Percentiles rank a stretch among this genome's conserved stretches.
Evolutionary conservation across 768 basidiomycete species (phyloP).

Genomic region (Tulasnella sp.): DNA sequence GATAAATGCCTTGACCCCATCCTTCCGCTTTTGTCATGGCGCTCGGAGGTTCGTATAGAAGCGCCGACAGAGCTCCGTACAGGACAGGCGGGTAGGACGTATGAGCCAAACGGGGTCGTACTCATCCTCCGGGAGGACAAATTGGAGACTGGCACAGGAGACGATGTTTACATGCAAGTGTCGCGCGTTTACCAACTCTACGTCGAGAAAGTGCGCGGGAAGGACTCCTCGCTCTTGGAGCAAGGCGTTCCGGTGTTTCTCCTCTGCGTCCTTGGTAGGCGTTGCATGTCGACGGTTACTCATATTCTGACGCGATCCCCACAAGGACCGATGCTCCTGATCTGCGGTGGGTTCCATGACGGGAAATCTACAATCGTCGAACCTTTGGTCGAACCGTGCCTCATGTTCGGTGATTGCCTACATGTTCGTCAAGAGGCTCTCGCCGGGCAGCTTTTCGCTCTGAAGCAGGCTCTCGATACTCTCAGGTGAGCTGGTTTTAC

Average conservation of each 20-base stretch:
- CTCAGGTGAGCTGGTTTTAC: no score
- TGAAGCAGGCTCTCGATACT: not conserved
- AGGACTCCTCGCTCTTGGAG: not conserved
- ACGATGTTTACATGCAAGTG: conserved; percentile 12
- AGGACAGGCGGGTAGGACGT: not conserved
- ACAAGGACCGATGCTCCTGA: not conserved
- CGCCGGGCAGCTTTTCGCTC: conserved; percentile 1
- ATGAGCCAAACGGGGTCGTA: not conserved
- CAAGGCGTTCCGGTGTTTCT: conserved; percentile 4
- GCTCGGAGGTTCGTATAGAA: not conserved
- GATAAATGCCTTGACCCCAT: not conserved
- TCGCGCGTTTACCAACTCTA: not conserved
- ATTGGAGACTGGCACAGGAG: not conserved
- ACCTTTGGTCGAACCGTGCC: conserved; percentile 2
- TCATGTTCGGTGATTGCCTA: not conserved
- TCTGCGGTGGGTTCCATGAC: conserved; percentile 11
- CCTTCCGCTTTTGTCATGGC: not conserved
- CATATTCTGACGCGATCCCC: not conserved
- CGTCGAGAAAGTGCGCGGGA: not conserved
- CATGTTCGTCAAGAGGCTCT: not conserved
- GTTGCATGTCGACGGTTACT: not conserved
- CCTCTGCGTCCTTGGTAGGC: not conserved
- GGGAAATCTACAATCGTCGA: conserved; percentile 6
- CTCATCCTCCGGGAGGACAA: conserved; percentile 3
- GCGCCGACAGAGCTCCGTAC: not conserved